Conservation (phyloP, 345 rosid species). For the Punica granatum region DNA sequence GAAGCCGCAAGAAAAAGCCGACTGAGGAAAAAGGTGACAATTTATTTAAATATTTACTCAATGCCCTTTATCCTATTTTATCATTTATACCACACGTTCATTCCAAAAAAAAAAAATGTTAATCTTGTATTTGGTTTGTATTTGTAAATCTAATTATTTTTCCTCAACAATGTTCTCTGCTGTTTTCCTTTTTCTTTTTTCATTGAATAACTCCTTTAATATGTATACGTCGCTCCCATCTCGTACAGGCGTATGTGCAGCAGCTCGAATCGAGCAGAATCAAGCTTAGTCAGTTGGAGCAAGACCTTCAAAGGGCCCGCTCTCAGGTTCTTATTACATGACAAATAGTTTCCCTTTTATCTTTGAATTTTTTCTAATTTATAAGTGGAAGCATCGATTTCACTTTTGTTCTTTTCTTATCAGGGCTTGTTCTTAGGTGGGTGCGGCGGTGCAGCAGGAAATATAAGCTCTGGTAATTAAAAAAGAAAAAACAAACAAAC, state of each 20-base stretch:
- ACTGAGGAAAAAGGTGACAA: constrained; percentile 75
- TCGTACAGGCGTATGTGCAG: constrained; percentile 89
- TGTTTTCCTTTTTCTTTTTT: not conserved
- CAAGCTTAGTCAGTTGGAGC: constrained; percentile 82
- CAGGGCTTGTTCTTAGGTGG: constrained; percentile 89
- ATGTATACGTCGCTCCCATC: not conserved
- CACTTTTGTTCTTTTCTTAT: not conserved
- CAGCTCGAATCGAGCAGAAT: constrained; percentile 91
- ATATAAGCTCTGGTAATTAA: constrained; percentile 63
- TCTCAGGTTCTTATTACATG: constrained; percentile 50
- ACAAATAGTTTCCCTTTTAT: not conserved
- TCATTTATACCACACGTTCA: too few species aligned
- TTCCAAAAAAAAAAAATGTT: too few species aligned
- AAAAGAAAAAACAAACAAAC: not conserved
- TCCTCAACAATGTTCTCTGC: too few species aligned
- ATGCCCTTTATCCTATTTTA: too few species aligned
- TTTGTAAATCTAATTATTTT: too few species aligned
- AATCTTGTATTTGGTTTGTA: too few species aligned
- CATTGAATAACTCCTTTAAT: too few species aligned
- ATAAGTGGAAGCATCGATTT: not conserved
- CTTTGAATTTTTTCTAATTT: not conserved
- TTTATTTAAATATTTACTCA: too few species aligned
- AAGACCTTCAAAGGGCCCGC: constrained; percentile 92
- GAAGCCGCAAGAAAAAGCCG: constrained; percentile 99
- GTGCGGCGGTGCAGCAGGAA: constrained; percentile 59